Evolutionary conservation across 2,329 filamentous ascomycete genomes (phyloP), one percentile per base, ranked within the genome.

Genomic region (Bipolaris zeicola): DNA sequence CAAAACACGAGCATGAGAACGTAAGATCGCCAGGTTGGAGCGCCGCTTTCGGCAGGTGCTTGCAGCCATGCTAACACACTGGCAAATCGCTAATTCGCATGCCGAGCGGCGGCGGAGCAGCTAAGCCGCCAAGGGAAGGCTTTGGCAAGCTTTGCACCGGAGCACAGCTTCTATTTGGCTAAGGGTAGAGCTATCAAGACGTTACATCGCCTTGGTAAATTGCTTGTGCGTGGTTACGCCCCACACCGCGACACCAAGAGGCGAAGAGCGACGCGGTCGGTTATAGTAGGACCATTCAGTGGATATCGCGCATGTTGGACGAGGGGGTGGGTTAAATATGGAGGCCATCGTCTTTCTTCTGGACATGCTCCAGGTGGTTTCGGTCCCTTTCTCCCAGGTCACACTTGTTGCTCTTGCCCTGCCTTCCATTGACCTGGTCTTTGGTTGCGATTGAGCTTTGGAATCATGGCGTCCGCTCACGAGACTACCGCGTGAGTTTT

Each of bases 401-500:
- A 52, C 50, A 57, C 54, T 38, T 47, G 20, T 37, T 34, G 44
- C 36, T 54, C 42, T 37, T 16, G 34, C 52, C 31, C 49, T 49
- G 34, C 34, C 50, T 47, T 43, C 50, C 45, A 51, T 58, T 50
- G 53, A 60, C 54, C 41, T 56, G 47, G 55, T 62, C 58, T 58
- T 55, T 56, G 53, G 53, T 52, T 41, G 43, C 50, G 11, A 53
- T 38, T 57, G 50, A 57, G 48, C 22, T 44, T 36, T 34, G 55
- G 47, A 55, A 52, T 57, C 48, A 69, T 68, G 65, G 69, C 70
- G 49, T 58, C 63, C 52, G 63, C 67, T 54, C 60, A 69, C 36
- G 69, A 73, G 58, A 65, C 65, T 57, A 65, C 68, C 18, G 65
- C 61, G 72, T 75, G 63, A 53, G 70, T 68, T 48, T 3, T 31